Evolutionary conservation across 768 basidiomycete genomes (phyloP), one percentile per base, ranked within the genome.

Genomic region (Chalciporus pseudorubinellus): DNA sequence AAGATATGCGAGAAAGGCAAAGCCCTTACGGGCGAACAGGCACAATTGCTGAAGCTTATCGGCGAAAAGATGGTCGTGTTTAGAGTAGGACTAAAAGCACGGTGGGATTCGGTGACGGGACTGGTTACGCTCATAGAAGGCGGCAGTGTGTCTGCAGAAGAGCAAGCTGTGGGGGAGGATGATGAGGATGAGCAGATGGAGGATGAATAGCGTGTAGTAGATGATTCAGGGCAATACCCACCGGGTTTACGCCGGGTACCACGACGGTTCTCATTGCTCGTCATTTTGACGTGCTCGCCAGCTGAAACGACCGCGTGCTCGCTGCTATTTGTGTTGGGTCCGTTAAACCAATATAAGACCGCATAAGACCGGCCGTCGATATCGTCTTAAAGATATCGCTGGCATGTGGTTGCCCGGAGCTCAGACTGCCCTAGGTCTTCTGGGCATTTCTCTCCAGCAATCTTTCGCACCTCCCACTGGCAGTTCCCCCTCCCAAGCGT

Each of bases 31-130:
- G 69, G 81, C 48, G 95, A 98, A 70, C 90, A 98, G 74, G 85
- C 94, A 22, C 91, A 98, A 70, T 73, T 98, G 41, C 74, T 99
- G 55, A 98, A 98, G 76, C 76, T 98, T 54, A 82, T 93, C 38
- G 92, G 92, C 11, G 81, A 93, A 62, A 86, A 83, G 72, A 88
- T 95, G 88, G 93, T 93, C 3, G 79, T 77, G 43, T 95, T 95
- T 70, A 77, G 81, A 55, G 83, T 92, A 20, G 78, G 75, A n/a
- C 68, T 92, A 51, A 77, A 82, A 48, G 79, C 83, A 39, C 73
- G 85, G 51, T 93, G 90, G 89, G 83, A 86, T 57, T 79, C 84
- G 42, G 74, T 72, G 51, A 83, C 76, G 28, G 89, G 83, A 19
- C 75, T 83, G 58, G 83, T 92, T 33, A 72, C 75, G 2, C 76